Evolutionary conservation across 2,329 filamentous ascomycete species (phyloP), one percentile per base, ranked within the genome.

Genomic region (Beauveria asiatica): DNA sequence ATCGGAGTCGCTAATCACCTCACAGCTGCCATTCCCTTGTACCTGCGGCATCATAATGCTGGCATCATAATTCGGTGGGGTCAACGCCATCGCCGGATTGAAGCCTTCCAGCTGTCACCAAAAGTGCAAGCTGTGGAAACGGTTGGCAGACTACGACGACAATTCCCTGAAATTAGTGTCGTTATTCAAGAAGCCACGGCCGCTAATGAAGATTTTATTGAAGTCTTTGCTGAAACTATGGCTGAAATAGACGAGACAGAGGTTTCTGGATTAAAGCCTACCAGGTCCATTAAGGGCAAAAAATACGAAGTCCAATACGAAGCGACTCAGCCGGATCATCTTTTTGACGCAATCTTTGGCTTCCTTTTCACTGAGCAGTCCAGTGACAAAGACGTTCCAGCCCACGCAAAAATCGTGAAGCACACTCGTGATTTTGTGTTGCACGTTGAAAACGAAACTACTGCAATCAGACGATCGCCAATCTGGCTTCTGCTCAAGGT

Each of bases 401-500:
- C 7, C 1, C 5, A 10, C 25, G 33, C 21, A 48, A 51, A 7
- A 5, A 58, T 60, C 10, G 13, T 49, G 5, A 61, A 61, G 25
- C 25, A 57, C 13, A 61, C 59, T 10, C 51, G 59, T 7, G 59
- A 61, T 23, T 48, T 25, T 25, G 59, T 23, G 1, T 21, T 51
- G 3, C 33, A 30, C n/a, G 19, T 25, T 7, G 57, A 60, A 11
- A n/a, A 13, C 8, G 30, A 50, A 3, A 21, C 13, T 3, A 2
- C 13, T 2, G 13, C 23, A 1, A 19, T 41, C 33, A 16, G 78
- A 21, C 68, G 77, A 48, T 83, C 80, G 16, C 70, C 81, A 0
- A 62, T 78, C 0, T 86, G 81, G 80, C 69, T 85, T 0, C 67
- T 84, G 0, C 51, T 84, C 3, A 77, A 81, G 2, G 80, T 83